These are phyloP conservation scores for Rhynchosporium graminicola DNA, from an alignment of 2,329 filamentous ascomycete species.

Conservation along the genomic window DNA sequence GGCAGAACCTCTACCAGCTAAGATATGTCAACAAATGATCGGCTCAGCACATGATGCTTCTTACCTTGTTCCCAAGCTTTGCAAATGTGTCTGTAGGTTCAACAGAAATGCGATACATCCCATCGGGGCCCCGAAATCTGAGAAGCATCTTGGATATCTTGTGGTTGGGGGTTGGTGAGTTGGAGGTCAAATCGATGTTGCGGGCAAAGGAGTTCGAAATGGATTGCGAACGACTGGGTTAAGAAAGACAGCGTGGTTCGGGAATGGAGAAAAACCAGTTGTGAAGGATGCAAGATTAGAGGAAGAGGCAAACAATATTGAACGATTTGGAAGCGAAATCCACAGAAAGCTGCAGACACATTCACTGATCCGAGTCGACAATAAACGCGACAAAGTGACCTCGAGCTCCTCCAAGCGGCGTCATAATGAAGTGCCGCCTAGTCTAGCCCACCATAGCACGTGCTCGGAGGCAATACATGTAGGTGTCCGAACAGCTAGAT, in stretches of 20 bases:
- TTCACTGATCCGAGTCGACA: too few species aligned
- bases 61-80: conserved; percentile 56
- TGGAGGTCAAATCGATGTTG: background rate
- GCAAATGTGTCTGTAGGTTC: conserved; percentile 73
- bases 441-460: background rate
- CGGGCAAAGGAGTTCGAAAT: background rate
- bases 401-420: conserved; percentile 5
- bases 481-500: too few species aligned
- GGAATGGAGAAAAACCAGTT: background rate
- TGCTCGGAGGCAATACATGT: too few species aligned
- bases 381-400: too few species aligned
- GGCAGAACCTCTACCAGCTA: conserved; percentile 62
- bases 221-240: background rate
- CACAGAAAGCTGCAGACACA: conserved; percentile 25
- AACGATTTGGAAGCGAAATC: conserved; percentile 4
- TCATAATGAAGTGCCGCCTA: conserved; percentile 13
- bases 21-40: conserved; percentile 23
- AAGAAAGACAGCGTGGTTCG: background rate
- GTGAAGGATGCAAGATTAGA: background rate
- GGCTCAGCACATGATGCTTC: background rate
- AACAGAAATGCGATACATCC: conserved; percentile 83
- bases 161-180: background rate
- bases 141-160: conserved; percentile 32
- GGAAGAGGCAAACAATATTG: conserved; percentile 15
- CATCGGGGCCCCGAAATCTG: conserved; percentile 73